These are phyloP conservation scores for Phytophthora brassicae DNA, from an alignment of 352 stramenopile genomes.

Conservation along the genomic window DNA sequence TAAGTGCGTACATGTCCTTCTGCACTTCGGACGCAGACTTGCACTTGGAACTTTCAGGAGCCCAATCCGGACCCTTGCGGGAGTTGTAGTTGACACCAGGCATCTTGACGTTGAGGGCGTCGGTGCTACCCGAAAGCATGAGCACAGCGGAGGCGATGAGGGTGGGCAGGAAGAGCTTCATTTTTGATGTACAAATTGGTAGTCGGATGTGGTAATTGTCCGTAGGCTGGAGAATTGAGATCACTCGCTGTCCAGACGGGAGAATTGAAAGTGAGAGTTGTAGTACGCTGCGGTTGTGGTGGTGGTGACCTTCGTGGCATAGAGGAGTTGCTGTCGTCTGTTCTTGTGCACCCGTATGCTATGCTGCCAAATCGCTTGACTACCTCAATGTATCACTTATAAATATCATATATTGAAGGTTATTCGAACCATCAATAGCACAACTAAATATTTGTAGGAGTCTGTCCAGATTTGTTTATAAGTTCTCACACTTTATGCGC, in stretches of 20 bases:
- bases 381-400: no score
- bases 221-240: not conserved
- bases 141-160: slow-evolving; percentile 22
- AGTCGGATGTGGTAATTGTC: not conserved
- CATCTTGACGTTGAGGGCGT: slow-evolving; percentile 56
- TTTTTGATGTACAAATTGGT: slow-evolving; percentile 5
- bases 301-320: not conserved
- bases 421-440: no score
- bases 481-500: no score
- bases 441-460: no score
- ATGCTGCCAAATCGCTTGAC: no score
- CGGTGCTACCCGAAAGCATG: slow-evolving; percentile 4
- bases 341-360: no score
- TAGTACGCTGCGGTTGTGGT: not conserved
- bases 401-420: no score
- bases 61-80: slow-evolving; percentile 59
- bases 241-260: not conserved
- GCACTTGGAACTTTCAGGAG: slow-evolving; percentile 36
- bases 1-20: slow-evolving; percentile 57
- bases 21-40: slow-evolving; percentile 49
- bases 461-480: no score
- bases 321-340: not conserved
- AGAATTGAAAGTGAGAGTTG: not conserved
- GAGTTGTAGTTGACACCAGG: slow-evolving; percentile 81
- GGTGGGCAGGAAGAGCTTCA: slow-evolving; percentile 38